Evolutionary conservation across 805 yeast species (phyloP).

Genomic region (Nakazawaea molendinolei): DNA sequence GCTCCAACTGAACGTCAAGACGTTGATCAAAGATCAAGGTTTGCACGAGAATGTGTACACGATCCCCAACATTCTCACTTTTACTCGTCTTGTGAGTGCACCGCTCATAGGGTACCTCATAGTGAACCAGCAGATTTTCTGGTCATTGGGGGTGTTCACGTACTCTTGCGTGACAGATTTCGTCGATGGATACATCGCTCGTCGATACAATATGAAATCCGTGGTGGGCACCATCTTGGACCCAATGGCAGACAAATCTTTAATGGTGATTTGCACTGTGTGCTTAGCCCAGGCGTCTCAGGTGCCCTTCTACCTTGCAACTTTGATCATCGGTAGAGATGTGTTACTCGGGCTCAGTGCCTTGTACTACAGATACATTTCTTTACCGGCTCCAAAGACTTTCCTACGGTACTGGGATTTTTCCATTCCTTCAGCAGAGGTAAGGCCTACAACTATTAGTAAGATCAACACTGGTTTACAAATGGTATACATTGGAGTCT

Average conservation of each 20-base stretch:
- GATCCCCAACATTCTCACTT: constrained; percentile 79
- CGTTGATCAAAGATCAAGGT: constrained; percentile 22
- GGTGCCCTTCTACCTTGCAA: constrained; percentile 67
- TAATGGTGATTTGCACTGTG: constrained; percentile 81
- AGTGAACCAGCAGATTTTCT: constrained; percentile 50
- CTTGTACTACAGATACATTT: constrained; percentile 59
- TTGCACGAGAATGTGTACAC: constrained; percentile 65
- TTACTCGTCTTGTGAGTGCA: constrained; percentile 72
- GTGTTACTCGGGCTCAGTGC: constrained; percentile 66
- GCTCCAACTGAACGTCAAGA: constrained; percentile 23
- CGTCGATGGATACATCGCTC: constrained; percentile 86
- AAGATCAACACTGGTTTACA: constrained; percentile 89
- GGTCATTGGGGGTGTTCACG: constrained; percentile 68
- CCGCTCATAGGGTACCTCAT: constrained; percentile 83
- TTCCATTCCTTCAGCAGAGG: constrained; percentile 74
- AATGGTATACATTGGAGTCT: constrained; percentile 76
- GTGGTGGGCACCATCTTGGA: constrained; percentile 87
- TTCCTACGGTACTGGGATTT: constrained; percentile 71
- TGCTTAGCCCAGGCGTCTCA: constrained; percentile 61
- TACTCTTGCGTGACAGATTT: constrained; percentile 90
- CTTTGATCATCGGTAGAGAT: constrained; percentile 79
- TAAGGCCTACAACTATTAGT: constrained; percentile 80
- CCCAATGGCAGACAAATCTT: constrained; percentile 89
- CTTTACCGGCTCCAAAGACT: constrained; percentile 74
- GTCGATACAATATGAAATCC: constrained; percentile 68